phyloP scores from a whole-genome alignment of 2,329 filamentous ascomycete genomes.

The Metarhizium brunneum region DNA sequence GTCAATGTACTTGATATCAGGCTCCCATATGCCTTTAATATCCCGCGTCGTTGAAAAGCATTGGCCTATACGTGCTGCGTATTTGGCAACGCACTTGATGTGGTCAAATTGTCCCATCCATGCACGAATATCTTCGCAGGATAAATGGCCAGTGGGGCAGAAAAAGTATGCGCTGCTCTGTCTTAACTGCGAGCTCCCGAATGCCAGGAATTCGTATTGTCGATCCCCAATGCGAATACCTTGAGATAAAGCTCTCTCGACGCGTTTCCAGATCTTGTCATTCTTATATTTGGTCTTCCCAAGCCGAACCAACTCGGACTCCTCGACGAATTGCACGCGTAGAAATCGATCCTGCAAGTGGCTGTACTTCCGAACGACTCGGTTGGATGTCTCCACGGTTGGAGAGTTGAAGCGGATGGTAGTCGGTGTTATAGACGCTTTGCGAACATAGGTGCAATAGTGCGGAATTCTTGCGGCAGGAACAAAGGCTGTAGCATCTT shows the following conservation, averaged over 20 bases:
- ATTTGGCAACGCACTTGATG: constrained; percentile 80
- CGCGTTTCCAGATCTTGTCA: constrained; percentile 63
- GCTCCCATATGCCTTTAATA: constrained; percentile 54
- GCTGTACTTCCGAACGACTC: constrained; percentile 68
- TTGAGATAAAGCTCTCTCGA: constrained; percentile 61
- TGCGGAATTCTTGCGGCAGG: constrained; percentile 47
- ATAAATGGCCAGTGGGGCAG: constrained; percentile 55
- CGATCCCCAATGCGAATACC: constrained; percentile 78
- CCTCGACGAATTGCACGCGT: constrained; percentile 82
- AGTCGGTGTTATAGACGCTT: constrained; percentile 74
- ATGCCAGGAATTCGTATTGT: constrained; percentile 82
- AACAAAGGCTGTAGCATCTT: constrained; percentile 37
- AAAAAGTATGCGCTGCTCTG: constrained; percentile 94
- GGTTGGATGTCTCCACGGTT: constrained; percentile 76
- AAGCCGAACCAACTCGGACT: constrained; percentile 55
- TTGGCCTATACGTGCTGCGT: constrained; percentile 81
- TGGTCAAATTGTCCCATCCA: constrained; percentile 83
- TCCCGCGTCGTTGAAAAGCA: constrained; percentile 90
- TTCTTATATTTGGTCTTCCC: constrained; percentile 41
- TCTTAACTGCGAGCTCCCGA: constrained; percentile 89
- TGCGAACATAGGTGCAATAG: constrained; percentile 68
- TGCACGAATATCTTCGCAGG: constrained; percentile 65
- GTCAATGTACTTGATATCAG: constrained; percentile 48
- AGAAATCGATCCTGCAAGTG: constrained; percentile 69
- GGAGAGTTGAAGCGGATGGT: constrained; percentile 72